Percentiles rank a stretch among this genome's conserved stretches.
phyloP scores from a whole-genome alignment of 2,329 filamentous ascomycete species.

The Neonectria coccinea region DNA sequence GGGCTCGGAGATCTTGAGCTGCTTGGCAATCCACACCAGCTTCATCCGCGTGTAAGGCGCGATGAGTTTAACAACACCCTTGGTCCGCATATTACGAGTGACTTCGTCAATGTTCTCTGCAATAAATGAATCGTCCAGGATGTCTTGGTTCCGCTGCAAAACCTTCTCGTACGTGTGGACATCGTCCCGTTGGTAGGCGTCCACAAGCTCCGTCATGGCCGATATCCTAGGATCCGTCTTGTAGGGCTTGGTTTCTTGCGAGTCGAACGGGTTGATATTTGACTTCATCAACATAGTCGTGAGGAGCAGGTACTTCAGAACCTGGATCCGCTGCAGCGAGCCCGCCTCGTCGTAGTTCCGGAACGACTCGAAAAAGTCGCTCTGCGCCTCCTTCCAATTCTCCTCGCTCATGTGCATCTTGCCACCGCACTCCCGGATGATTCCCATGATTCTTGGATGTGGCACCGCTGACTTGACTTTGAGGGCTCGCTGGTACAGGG shows the following conservation, averaged over 20 bases:
- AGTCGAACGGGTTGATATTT: slow-evolving; percentile 98
- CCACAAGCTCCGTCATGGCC: slow-evolving; percentile 96
- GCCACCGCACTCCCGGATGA: slow-evolving; percentile 97
- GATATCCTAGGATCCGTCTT: slow-evolving; percentile 94
- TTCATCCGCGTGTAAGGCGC: slow-evolving; percentile 95
- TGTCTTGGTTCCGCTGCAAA: slow-evolving; percentile 86
- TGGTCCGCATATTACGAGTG: slow-evolving; percentile 97
- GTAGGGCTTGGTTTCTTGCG: slow-evolving; percentile 98
- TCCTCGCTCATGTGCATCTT: slow-evolving; percentile 99
- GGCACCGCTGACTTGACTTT: slow-evolving; percentile 96
- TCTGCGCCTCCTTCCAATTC: slow-evolving; percentile 98
- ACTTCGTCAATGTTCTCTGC: slow-evolving; percentile 99
- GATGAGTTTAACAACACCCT: slow-evolving; percentile 92
- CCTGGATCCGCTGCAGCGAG: slow-evolving; percentile 94
- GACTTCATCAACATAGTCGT: slow-evolving; percentile 99
- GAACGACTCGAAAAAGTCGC: slow-evolving; percentile 98
- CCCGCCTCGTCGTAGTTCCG: slow-evolving; percentile 99
- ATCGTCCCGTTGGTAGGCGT: slow-evolving; percentile 95
- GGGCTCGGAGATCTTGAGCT: slow-evolving; percentile 84
- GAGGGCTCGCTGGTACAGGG: slow-evolving; percentile 89
- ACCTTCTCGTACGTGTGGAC: slow-evolving; percentile 92
- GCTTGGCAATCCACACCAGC: slow-evolving; percentile 85
- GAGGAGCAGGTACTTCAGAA: slow-evolving; percentile 94
- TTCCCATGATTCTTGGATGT: slow-evolving; percentile 98
- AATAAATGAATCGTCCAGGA: slow-evolving; percentile 93